Evolutionary conservation across 2,329 filamentous ascomycete genomes (phyloP), one percentile per base, ranked within the genome.

Genomic region (Ophiostoma triangulosporum): DNA sequence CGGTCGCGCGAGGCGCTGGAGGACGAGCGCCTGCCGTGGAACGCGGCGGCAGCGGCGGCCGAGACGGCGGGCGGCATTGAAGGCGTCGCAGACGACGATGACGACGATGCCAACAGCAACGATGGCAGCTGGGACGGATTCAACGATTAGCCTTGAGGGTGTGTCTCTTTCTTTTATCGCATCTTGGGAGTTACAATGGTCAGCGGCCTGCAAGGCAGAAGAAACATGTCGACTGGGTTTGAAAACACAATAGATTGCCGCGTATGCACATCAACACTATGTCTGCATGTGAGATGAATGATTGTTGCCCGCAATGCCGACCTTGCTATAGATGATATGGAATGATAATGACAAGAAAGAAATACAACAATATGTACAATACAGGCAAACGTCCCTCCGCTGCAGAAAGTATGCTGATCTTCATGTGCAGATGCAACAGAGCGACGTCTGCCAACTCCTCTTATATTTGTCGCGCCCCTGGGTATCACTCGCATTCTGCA

Each of bases 21-120:
- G 2, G 91, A 97, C 65, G 83, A 84, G 61, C 76, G 88, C 59
- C 68, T 95, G 65, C 77, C 78, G 50, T 78, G 79, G 65, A 87
- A 81, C 64, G 66, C 65, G 59, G 70, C 63, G 59, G 54, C 61
- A 17, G 26, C 24, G 59, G 54, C 61, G 24, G 26, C 24, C 1
- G 36, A 27, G 27, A 22, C 52, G 8, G 31, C 60, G 35, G 36
- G 60, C 61, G 20, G 66, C 61, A 38, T 55, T 15, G 55, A 57
- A 32, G 56, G 33, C 17, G 14, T 64, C 11, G 63, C 59, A 4
- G n/a, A n/a, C n/a, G 62, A 59, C 54, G 66, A 69, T 5, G 69
- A 68, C 24, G 66, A 68, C 4, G 68, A 68, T 22, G 68, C 68
- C 20, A 67, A 66, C 31, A 60, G 61, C 26, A 63, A 63, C 4